Percentiles rank a stretch among this genome's conserved stretches.
Evolutionary conservation across 306 rosid species (phyloP).

Genomic region (Pachyrhizus erosus): DNA sequence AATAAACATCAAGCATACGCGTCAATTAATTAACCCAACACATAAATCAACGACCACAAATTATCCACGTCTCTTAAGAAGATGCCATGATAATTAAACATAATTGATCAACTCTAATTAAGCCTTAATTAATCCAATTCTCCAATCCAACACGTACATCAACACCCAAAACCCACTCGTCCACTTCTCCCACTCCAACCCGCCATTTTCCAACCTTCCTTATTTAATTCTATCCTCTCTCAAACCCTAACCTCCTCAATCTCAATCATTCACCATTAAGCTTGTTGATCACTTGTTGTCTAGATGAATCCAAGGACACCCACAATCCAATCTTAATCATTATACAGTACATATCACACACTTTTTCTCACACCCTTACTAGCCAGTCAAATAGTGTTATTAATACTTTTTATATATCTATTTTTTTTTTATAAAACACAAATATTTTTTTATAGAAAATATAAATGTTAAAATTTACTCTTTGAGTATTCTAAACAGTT

Average conservation of each 20-base stretch:
- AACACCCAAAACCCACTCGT: conserved; percentile 19
- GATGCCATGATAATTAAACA: not conserved
- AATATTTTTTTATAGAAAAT: too few relatives aligned
- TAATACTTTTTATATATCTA: not conserved
- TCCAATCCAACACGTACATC: not conserved
- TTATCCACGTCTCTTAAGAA: conserved; percentile 4
- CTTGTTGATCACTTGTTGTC: not conserved
- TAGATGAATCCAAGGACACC: conserved; percentile 12
- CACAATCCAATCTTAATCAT: conserved; percentile 32
- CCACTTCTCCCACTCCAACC: conserved; percentile 39
- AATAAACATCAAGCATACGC: not conserved
- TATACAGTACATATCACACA: not conserved
- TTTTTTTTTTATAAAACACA: not conserved
- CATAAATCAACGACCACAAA: not conserved
- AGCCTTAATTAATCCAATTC: not conserved
- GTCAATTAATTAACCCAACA: not conserved
- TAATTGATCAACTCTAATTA: not conserved
- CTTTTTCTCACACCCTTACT: not conserved
- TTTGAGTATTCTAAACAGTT: too few relatives aligned
- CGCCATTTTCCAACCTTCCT: conserved; percentile 27
- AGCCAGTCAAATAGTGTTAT: not conserved
- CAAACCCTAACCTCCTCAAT: conserved; percentile 4
- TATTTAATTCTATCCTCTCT: not conserved
- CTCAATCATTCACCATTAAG: conserved; percentile 6
- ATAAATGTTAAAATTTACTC: too few relatives aligned